Conservation (phyloP, 306 rosid species). For the Crotalaria pallida region DNA sequence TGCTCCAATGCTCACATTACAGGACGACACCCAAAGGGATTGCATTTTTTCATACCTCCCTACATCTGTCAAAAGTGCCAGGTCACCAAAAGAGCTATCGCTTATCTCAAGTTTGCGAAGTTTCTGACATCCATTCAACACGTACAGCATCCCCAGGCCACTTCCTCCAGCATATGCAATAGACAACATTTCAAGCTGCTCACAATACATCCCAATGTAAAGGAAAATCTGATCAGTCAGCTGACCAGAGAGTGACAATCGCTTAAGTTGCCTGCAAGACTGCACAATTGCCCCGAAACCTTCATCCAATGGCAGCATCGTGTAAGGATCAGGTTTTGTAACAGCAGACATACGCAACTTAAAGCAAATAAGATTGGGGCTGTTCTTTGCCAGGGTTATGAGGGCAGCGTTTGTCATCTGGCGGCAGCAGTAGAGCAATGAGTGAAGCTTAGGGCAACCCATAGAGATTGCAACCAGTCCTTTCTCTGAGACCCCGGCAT, state of each 20-base stretch:
- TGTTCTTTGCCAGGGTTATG: slow-evolving; percentile 74
- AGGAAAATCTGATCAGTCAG: slow-evolving; percentile 74
- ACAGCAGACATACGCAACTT: slow-evolving; percentile 71
- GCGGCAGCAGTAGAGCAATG: slow-evolving; percentile 77
- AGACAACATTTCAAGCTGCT: slow-evolving; percentile 86
- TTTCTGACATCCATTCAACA: slow-evolving; percentile 89
- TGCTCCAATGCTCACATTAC: slow-evolving; percentile 71
- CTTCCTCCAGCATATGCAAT: slow-evolving; percentile 84
- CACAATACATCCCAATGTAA: slow-evolving; percentile 84
- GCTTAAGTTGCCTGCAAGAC: slow-evolving; percentile 71
- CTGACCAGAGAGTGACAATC: slow-evolving; percentile 69
- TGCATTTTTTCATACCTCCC: slow-evolving; percentile 99
- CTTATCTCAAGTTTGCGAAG: slow-evolving; percentile 86
- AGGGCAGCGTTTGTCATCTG: slow-evolving; percentile 99
- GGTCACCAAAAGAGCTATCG: slow-evolving; percentile 77
- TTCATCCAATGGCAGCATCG: slow-evolving; percentile 75
- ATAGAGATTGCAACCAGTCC: slow-evolving; percentile 79
- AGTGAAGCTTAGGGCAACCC: slow-evolving; percentile 85
- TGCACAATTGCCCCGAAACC: slow-evolving; percentile 95
- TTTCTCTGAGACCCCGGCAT: slow-evolving; percentile 62
- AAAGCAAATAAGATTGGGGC: slow-evolving; percentile 79
- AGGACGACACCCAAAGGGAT: slow-evolving; percentile 99
- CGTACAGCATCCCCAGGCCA: slow-evolving; percentile 80
- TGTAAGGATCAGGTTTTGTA: slow-evolving; percentile 56
- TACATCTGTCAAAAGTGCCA: slow-evolving; percentile 73